phyloP scores from a whole-genome alignment of 768 basidiomycete genomes.

The Tylopilus vinaceipallidus region DNA sequence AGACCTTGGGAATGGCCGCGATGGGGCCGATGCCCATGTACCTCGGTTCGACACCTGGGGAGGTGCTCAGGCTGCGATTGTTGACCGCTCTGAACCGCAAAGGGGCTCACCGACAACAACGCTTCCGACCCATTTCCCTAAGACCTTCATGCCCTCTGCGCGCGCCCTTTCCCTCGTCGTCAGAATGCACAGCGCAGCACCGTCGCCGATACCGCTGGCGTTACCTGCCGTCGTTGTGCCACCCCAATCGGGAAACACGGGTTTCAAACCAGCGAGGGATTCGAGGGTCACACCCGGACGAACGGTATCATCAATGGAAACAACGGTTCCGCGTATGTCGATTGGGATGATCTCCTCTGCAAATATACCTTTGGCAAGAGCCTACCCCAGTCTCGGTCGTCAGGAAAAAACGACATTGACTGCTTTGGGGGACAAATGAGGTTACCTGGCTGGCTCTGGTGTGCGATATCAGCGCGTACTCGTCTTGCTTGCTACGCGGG shows the following conservation, averaged over 20 bases:
- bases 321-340: constrained; percentile 60
- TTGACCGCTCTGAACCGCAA: background rate
- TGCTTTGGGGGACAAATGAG: too few relatives aligned
- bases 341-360: constrained; percentile 88
- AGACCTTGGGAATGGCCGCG: constrained; percentile 66
- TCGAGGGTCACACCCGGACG: constrained; percentile 80
- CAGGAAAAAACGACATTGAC: too few relatives aligned
- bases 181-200: constrained; percentile 81
- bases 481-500: constrained; percentile 80
- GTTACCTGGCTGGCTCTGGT: constrained; percentile 67
- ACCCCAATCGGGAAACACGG: constrained; percentile 85
- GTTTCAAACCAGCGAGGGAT: constrained; percentile 74
- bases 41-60: constrained; percentile 66
- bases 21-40: constrained; percentile 80
- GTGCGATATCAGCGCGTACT: constrained; percentile 87
- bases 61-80: constrained; percentile 2
- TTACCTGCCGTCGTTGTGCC: constrained; percentile 79
- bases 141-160: constrained; percentile 70
- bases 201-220: constrained; percentile 88
- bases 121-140: constrained; percentile 81
- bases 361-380: constrained; percentile 70
- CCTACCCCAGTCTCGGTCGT: constrained; percentile 36
- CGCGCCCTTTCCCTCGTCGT: constrained; percentile 79
- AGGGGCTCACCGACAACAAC: constrained; percentile 65
- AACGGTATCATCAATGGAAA: constrained; percentile 85